Base-by-base conservation (phyloP, 768 basidiomycete genomes). In the Gelatoporia subvermispora region DNA sequence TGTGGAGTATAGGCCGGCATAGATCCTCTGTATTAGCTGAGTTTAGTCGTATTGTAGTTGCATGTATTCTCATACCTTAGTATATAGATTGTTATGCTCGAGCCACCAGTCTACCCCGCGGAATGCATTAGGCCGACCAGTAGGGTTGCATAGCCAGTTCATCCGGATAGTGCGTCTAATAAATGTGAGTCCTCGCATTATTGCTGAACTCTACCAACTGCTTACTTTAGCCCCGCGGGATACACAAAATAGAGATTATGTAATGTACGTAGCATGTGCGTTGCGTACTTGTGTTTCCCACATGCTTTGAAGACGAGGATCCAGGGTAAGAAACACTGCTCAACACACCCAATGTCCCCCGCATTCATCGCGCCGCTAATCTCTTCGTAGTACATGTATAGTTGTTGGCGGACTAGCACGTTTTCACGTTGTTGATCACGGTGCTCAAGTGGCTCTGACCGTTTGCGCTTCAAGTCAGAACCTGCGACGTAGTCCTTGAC, bases 61-160 rank as follows among this genome's bases (percentile, higher is more conserved):
- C 13, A 31, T n/a, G n/a, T n/a, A 31, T 31, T 31, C 23, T 28
- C 60, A 49, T 17, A 71, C 72, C 59, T 74, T 76, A 3, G 62
- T 72, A n/a, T 65, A 72, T 1, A 74, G 60, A 48, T 75, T 75
- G 25, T 73, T 67, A 2, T 67, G 57, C 48, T 77, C 71, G 1
- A 71, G 55, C 8, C 65, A 42, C 72, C 72, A 75, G 43, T 75
- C 72, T 2, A 72, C 56, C 0, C 58, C 64, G 1, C 61, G 52
- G 28, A 66, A 76, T 0, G 51, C 48, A 2, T 59, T 56, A 7
- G 48, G 41, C 28, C 60, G 58, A 0, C 72, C 71, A 0, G 62
- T 71, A 0, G 68, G 72, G 47, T 75, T 76, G 5, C 60, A 41
- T 9, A 22, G 70, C 2, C 57, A 50, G 35, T 64, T 62, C 31